Evolutionary conservation across 169 alveolate species (phyloP), one percentile per base, ranked within the genome.

Genomic region (Plasmodium fragile): DNA sequence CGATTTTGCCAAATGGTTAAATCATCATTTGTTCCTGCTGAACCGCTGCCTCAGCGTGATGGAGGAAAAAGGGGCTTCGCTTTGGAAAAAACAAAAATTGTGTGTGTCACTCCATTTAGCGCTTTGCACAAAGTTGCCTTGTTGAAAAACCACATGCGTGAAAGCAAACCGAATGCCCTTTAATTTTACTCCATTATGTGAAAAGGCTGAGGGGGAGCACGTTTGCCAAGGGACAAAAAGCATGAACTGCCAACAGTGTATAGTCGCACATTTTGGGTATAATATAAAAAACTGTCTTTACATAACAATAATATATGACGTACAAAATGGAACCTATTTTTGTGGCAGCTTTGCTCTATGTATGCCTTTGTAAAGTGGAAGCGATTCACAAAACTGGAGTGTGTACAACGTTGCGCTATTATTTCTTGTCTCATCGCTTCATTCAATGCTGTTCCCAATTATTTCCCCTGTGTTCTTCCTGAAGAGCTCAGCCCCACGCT

Each of bases 1-100:
- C 73, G 18, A 59, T 18, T 59, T 59, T 59, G 73, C 73, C 73
- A 59, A n/a, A 59, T 59, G 73, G 34, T 59, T 59, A 59, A 59
- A 25, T 25, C 16, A 18, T 22, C 73, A 59, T n/a, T 59, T 59
- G 28, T 25, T 59, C 73, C 4, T 8, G 16, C n/a, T 59, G 34
- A 59, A 59, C 36, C 73, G 34, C 16, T 0, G 34, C 73, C 34
- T 22, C 73, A 1, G 36, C 10, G 34, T 22, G 34, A 18, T 59
- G 34, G 36, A 59, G 73, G 13, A 18, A 59, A 25, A n/a, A 22
- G 13, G 28, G 10, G 36, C 28, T 45, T 0, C 28, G 30, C 73
- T 59, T 59, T 59, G 28, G 73, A 18, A 18, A 59, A 22, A 59
- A 36, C 28, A 59, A 59, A 59, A 59, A 59, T 11, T 22, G 73